A percentile compares a stretch with the other conserved stretches of the same genome.
phyloP scores from a whole-genome alignment of 352 stramenopile genomes.

The Plasmopara halstedii region DNA sequence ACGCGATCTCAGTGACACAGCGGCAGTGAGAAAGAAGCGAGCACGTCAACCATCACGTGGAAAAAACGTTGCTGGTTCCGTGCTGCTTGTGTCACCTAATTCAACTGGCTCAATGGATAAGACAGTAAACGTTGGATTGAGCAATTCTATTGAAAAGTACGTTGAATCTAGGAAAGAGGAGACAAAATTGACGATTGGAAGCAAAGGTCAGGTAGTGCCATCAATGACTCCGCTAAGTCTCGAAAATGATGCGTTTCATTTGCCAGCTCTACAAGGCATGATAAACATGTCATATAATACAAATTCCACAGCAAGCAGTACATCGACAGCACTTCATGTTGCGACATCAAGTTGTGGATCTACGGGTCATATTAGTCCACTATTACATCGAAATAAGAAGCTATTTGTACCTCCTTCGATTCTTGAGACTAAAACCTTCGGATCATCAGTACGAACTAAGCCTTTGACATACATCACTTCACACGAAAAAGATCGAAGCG shows the following conservation, averaged over 20 bases:
- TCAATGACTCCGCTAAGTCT: constrained; percentile 14
- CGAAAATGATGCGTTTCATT: constrained; percentile 15
- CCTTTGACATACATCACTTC: constrained; percentile 36
- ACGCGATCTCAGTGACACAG: constrained; percentile 55
- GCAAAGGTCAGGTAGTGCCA: constrained; percentile 7
- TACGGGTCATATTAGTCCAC: constrained; percentile 8
- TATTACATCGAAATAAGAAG: constrained; percentile 28
- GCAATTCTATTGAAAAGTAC: constrained; percentile 18
- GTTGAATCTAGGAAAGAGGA: constrained; percentile 19
- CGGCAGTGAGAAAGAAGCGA: constrained; percentile 47
- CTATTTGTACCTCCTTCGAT: constrained; percentile 25
- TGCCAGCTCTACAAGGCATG: constrained; percentile 23
- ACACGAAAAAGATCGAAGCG: constrained; percentile 27
- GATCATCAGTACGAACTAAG: constrained; percentile 19
- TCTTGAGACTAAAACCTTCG: constrained; percentile 17
- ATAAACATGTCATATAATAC: constrained; percentile 26
- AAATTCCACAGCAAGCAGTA: constrained; percentile 24
- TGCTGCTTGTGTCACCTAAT: constrained; percentile 8
- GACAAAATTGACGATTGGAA: neutral
- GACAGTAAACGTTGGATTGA: constrained; percentile 1
- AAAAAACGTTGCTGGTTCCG: neutral
- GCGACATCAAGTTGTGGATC: constrained; percentile 1
- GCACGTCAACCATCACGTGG: constrained; percentile 32
- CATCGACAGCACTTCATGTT: neutral
- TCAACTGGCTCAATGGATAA: constrained; percentile 12